A percentile compares a stretch with the other conserved stretches of the same genome.
phyloP scores from a whole-genome alignment of 2,329 filamentous ascomycete genomes.

The Beauveria bassiana region DNA sequence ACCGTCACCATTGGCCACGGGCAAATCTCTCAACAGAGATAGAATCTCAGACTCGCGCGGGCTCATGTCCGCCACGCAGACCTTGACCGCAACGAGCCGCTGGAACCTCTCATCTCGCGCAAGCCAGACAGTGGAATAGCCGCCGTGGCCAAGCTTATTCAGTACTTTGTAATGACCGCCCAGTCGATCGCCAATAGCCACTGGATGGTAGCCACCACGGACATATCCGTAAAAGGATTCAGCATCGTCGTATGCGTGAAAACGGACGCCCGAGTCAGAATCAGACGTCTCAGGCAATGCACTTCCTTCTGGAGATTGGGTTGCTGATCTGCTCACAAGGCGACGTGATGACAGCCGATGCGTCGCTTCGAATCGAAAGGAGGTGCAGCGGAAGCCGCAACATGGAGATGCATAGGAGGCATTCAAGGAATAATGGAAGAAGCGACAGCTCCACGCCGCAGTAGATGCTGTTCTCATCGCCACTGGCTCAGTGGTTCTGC shows the following conservation, averaged over 20 bases:
- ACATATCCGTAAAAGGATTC: neutral
- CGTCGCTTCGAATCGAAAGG: neutral
- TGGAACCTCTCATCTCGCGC: constrained; percentile 22
- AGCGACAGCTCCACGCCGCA: no score
- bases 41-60: neutral
- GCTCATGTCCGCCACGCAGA: neutral
- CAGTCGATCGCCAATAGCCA: neutral
- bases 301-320: neutral
- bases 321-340: neutral
- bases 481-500: no score
- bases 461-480: no score
- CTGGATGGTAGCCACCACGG: constrained; percentile 7
- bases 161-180: constrained; percentile 25
- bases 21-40: neutral
- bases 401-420: no score
- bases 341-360: neutral
- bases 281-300: no score
- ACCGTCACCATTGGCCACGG: neutral
- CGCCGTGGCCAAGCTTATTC: constrained; percentile 31
- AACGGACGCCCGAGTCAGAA: neutral
- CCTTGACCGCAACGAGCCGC: constrained; percentile 14
- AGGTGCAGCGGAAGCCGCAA: neutral
- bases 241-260: neutral
- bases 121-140: constrained; percentile 33
- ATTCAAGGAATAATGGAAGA: no score